phyloP scores from a whole-genome alignment of 208 protist species.

The Trichomonas tenax region DNA sequence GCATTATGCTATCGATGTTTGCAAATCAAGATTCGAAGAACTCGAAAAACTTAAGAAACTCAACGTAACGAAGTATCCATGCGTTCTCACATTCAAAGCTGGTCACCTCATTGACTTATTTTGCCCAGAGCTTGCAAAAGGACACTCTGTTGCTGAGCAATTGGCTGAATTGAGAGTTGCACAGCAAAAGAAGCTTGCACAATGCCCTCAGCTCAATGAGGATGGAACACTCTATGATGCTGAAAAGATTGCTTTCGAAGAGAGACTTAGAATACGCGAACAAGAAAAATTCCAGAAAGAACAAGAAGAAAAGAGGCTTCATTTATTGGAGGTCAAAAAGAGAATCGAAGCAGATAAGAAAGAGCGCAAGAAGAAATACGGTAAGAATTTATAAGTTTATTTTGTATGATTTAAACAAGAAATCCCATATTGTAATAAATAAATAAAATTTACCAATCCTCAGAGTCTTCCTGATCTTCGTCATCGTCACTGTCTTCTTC shows the following conservation, averaged over 20 bases:
- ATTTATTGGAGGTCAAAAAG: background rate
- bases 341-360: background rate
- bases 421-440: no score
- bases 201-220: background rate
- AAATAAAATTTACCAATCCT: no score
- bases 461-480: no score
- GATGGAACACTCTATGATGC: background rate
- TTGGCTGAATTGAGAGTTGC: background rate
- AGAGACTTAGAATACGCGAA: background rate
- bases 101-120: background rate
- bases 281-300: background rate
- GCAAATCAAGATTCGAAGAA: background rate
- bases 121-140: background rate
- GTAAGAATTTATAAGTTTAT: no score
- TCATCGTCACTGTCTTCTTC: background rate
- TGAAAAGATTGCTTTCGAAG: background rate
- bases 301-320: background rate
- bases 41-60: background rate
- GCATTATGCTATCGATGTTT: background rate
- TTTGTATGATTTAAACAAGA: no score
- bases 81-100: background rate
- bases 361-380: background rate
- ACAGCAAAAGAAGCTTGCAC: background rate
- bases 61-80: background rate
- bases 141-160: background rate